A percentile compares a stretch with the other conserved stretches of the same genome.
Evolutionary conservation across 129 eudicot genomes (phyloP).

Genomic region (Ambrosia artemisiifolia): DNA sequence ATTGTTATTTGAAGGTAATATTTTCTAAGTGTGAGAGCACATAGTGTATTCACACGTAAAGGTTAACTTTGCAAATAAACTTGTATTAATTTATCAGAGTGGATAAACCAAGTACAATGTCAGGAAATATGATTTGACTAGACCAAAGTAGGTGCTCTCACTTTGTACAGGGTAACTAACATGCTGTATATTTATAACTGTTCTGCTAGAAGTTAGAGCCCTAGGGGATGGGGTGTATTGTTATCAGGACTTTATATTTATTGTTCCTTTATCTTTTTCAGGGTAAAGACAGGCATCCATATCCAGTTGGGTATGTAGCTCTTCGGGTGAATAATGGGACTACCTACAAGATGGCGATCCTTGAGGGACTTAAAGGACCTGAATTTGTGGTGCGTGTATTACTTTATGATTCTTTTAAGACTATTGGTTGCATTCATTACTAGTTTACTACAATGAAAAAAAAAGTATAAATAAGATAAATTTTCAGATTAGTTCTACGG

Average conservation of each 20-base stretch:
- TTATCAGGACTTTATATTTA: not conserved
- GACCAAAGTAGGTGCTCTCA: not conserved
- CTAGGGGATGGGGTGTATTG: constrained; percentile 5
- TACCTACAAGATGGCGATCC: constrained; percentile 71
- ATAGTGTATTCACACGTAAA: not conserved
- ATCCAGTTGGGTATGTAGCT: constrained; percentile 87
- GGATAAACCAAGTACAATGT: constrained; percentile 13
- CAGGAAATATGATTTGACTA: constrained; percentile 3
- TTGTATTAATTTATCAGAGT: not conserved
- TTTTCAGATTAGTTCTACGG: constrained; percentile 70
- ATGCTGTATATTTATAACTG: not conserved
- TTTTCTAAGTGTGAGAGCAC: not conserved
- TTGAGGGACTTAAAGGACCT: constrained; percentile 92
- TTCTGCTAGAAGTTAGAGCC: constrained; percentile 13
- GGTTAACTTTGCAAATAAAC: not conserved
- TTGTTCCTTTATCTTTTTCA: constrained; percentile 33
- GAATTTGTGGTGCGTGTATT: constrained; percentile 61
- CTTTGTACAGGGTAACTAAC: not conserved
- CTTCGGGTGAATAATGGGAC: constrained; percentile 56
- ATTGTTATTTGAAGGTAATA: not conserved
- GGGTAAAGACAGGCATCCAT: constrained; percentile 95
- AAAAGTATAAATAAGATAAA: constrained; percentile 1
- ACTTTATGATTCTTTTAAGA: constrained; percentile 1
- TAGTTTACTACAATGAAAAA: not conserved
- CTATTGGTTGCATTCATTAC: constrained; percentile 4